These are phyloP conservation scores for Fraxinus angustifolia DNA, from an alignment of 305 asterid species.

Conservation along the genomic window DNA sequence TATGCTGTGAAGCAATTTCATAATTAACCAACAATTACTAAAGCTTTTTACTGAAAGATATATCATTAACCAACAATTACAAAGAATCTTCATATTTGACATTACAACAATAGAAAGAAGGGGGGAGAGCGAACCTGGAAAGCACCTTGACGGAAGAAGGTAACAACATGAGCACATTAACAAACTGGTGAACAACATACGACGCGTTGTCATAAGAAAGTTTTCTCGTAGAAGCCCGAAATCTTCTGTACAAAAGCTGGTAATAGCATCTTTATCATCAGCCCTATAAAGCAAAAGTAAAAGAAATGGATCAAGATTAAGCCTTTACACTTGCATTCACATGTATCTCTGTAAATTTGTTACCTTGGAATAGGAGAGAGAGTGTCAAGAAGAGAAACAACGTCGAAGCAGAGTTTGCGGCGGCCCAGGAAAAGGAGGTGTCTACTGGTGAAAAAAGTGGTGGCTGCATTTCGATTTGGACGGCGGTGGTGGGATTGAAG, in stretches of 20 bases:
- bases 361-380: slow-evolving; percentile 40
- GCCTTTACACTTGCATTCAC: neutral
- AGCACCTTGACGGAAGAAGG: slow-evolving; percentile 74
- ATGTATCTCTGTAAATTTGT: neutral
- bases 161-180: slow-evolving; percentile 44
- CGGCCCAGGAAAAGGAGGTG: slow-evolving; percentile 51
- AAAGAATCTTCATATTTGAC: neutral
- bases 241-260: slow-evolving; percentile 19
- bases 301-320: neutral
- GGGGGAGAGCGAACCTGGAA: slow-evolving; percentile 63
- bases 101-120: slow-evolving; percentile 18
- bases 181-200: slow-evolving; percentile 58
- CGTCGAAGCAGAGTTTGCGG: slow-evolving; percentile 75
- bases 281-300: slow-evolving; percentile 27
- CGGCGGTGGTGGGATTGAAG: slow-evolving; percentile 27
- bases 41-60: neutral
- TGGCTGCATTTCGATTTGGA: slow-evolving; percentile 1
- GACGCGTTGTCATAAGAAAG: slow-evolving; percentile 42
- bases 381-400: slow-evolving; percentile 40
- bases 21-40: neutral
- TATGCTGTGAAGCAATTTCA: slow-evolving; percentile 49
- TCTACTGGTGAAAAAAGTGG: slow-evolving; percentile 26
- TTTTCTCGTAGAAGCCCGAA: slow-evolving; percentile 31
- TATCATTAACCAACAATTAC: neutral
- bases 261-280: slow-evolving; percentile 23